These are phyloP conservation scores for Yamadazyma membranifaciens DNA, from an alignment of 1,139 yeast genomes.

Conservation along the genomic window DNA sequence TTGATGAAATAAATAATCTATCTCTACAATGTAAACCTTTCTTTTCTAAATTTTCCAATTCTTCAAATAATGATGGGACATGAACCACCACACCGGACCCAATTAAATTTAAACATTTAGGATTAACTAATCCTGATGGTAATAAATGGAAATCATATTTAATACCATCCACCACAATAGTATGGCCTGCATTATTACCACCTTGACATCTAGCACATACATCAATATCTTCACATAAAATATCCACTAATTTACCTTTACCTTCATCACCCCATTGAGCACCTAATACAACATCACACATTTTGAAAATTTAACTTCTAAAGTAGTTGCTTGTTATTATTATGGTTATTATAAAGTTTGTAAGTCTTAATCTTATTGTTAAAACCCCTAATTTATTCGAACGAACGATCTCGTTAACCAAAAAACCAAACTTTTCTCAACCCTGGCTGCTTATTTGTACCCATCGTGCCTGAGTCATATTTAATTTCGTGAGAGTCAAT, in stretches of 20 bases:
- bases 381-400: neutral
- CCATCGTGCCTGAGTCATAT: constrained; percentile 7
- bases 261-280: constrained; percentile 99
- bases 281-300: constrained; percentile 94
- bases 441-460: neutral
- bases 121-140: constrained; percentile 95
- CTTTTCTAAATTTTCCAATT: constrained; percentile 72
- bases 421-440: constrained; percentile 2
- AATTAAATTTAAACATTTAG: constrained; percentile 81
- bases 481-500: constrained; percentile 4
- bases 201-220: constrained; percentile 99
- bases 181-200: constrained; percentile 99
- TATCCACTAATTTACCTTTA: constrained; percentile 94
- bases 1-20: constrained; percentile 82
- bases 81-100: constrained; percentile 98
- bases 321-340: neutral
- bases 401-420: constrained; percentile 6
- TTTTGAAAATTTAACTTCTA: constrained; percentile 17
- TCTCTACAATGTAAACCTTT: constrained; percentile 81
- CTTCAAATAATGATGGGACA: constrained; percentile 88
- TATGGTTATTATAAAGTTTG: too few species aligned
- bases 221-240: constrained; percentile 89
- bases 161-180: constrained; percentile 84
- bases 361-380: neutral
- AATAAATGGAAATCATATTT: constrained; percentile 98